Evolutionary conservation across 345 rosid species (phyloP), one percentile per base, ranked within the genome.

Genomic region (Erysimum cheiranthoides): DNA sequence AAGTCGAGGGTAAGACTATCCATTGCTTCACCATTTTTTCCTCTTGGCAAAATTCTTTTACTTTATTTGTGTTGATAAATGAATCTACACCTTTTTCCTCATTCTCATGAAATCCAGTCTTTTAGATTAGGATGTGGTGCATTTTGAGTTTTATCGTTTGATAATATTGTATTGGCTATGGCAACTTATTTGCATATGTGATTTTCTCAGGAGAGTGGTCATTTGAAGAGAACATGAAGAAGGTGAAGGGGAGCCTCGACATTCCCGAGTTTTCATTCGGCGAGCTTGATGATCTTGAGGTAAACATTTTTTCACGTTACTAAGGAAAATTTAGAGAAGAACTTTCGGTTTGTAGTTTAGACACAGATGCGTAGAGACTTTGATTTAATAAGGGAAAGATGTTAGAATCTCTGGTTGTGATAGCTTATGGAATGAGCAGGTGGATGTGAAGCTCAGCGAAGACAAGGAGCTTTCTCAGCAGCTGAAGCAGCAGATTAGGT

Each of bases 221-320:
- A 28, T 74, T 83, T 51, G 71, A 78, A 77, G 98, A 89, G 76
- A 91, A 90, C 74, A 80, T 34, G 43, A 87, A 82, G 85, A 75
- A 4, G 35, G 83, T 88, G 13, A 89, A 86, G 61, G 93, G 96
- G 40, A 81, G 83, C 66, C 81, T 94, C 17, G 91, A 92, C 74
- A 79, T 94, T 54, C 82, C 89, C 1, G 98, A 94, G 82, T 92
- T 94, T 76, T 94, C 98, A 5, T 90, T 82, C 17, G 98, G 97
- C 5, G 98, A 94, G 82, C 92, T 92, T 36, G 93, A 90, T 78
- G 98, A 92, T 70, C 85, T 94, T 74, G 87, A 94, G 98, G 98
- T 94, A 82, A 82, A 39, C 64, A 6, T 61, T 5, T 61, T 45
- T 39, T 16, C 45, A 36, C 10, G 3, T 38, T 40, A 32, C 30